Percentiles rank a stretch among this genome's conserved stretches.
These are phyloP conservation scores for Pyrus hybrid DNA, from an alignment of 331 rosid species.

Conservation along the genomic window DNA sequence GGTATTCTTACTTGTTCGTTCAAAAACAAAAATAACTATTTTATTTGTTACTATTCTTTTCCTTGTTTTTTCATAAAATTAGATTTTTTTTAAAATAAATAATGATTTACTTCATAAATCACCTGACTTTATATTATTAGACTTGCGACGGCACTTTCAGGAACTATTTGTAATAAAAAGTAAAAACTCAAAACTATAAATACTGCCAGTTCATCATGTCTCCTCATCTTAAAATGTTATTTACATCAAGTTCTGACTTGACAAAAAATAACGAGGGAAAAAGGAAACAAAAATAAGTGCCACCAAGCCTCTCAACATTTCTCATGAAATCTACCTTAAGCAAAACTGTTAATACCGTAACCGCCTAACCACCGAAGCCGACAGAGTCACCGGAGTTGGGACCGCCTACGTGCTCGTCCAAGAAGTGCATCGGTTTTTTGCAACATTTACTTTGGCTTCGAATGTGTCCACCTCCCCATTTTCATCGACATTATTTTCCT, in stretches of 20 bases:
- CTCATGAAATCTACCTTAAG: background rate
- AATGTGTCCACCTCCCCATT: conserved; percentile 52
- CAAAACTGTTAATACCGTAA: background rate
- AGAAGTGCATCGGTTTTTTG: background rate
- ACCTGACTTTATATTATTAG: too few species aligned
- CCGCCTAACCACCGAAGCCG: background rate
- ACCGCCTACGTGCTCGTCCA: background rate
- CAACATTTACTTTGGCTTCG: conserved; percentile 8
- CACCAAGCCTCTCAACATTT: background rate
- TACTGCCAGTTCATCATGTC: background rate
- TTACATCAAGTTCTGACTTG: background rate
- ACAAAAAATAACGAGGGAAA: background rate
- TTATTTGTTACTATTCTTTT: too few species aligned
- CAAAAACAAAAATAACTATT: too few species aligned
- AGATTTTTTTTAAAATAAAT: too few species aligned
- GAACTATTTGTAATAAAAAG: too few species aligned
- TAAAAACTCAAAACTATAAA: background rate
- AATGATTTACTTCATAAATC: too few species aligned
- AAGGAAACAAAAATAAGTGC: too few species aligned
- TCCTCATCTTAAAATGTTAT: background rate
- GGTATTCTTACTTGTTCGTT: too few species aligned
- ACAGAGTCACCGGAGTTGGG: background rate
- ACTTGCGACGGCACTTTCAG: too few species aligned
- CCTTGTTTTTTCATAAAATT: too few species aligned
- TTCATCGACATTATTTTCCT: conserved; percentile 59